Evolutionary conservation across 306 rosid species (phyloP).

Genomic region (Lathyrus aphaca): DNA sequence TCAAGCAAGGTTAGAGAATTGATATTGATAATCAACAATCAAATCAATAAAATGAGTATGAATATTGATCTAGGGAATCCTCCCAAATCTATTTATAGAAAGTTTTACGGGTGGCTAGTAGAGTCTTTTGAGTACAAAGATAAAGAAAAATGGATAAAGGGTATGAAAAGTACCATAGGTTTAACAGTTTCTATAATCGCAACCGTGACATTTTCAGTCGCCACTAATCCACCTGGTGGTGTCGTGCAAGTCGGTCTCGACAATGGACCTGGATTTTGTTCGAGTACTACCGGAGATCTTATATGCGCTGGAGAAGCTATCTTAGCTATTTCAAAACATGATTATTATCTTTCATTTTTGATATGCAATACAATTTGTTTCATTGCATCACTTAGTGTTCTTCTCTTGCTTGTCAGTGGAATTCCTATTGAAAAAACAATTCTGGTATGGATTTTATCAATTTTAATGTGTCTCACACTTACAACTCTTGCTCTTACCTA

Average conservation of each 20-base stretch:
- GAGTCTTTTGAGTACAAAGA: background rate
- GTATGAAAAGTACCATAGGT: slow-evolving; percentile 10
- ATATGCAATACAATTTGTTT: background rate
- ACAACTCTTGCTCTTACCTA: background rate
- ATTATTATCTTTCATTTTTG: background rate
- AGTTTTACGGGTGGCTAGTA: too few relatives aligned
- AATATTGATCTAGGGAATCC: background rate
- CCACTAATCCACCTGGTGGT: slow-evolving; percentile 19
- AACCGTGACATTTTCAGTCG: slow-evolving; percentile 24
- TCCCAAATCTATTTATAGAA: background rate
- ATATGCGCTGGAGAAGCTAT: background rate
- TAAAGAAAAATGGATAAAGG: background rate
- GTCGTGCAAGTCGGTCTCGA: background rate
- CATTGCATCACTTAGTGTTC: background rate
- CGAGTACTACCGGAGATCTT: fast-evolving
- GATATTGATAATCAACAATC: too few relatives aligned
- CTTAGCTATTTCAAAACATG: background rate
- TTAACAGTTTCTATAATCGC: slow-evolving; percentile 26
- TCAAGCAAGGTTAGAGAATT: background rate
- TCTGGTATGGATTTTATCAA: background rate
- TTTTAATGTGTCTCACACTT: background rate
- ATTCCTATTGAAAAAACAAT: background rate
- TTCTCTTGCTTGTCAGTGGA: background rate
- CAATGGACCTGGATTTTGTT: too few relatives aligned
- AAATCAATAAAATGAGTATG: background rate